Conservation (phyloP, 768 basidiomycete species). For the Collybia nuda region DNA sequence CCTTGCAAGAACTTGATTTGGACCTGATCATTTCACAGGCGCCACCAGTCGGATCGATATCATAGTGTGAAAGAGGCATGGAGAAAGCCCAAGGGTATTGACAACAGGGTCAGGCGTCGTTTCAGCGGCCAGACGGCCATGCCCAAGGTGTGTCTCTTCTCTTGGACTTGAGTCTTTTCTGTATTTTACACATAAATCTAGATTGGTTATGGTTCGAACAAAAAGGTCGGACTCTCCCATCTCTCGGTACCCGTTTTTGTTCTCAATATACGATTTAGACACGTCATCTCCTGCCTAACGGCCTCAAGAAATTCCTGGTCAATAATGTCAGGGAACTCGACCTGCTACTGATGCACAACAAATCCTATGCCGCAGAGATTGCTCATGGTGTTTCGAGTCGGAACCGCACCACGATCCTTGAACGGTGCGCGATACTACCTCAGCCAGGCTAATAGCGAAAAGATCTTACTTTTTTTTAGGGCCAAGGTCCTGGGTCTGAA, state of each 20-base stretch:
- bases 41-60: conserved; percentile 99
- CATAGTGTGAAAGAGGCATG: conserved; percentile 96
- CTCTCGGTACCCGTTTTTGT: no score
- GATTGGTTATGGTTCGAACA: conserved; percentile 92
- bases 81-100: conserved; percentile 99
- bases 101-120: conserved; percentile 93
- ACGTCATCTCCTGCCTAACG: conserved; percentile 93
- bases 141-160: conserved; percentile 71
- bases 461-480: conserved; percentile 34
- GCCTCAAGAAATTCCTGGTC: conserved; percentile 94
- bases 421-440: conserved; percentile 55
- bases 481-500: conserved; percentile 88
- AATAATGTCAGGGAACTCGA: conserved; percentile 93
- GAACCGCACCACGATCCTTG: conserved; percentile 89
- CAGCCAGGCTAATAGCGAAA: not conserved
- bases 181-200: conserved; percentile 21
- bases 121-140: conserved; percentile 96
- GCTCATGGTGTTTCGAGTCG: conserved; percentile 96
- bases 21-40: conserved; percentile 46
- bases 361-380: conserved; percentile 92
- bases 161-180: not conserved
- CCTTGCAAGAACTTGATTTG: conserved; percentile 5
- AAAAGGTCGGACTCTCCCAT: conserved; percentile 48
- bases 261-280: conserved; percentile 46
- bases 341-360: conserved; percentile 97